These are phyloP conservation scores for Xylaria longipes DNA, from an alignment of 495 filamentous ascomycete genomes.

Conservation along the genomic window DNA sequence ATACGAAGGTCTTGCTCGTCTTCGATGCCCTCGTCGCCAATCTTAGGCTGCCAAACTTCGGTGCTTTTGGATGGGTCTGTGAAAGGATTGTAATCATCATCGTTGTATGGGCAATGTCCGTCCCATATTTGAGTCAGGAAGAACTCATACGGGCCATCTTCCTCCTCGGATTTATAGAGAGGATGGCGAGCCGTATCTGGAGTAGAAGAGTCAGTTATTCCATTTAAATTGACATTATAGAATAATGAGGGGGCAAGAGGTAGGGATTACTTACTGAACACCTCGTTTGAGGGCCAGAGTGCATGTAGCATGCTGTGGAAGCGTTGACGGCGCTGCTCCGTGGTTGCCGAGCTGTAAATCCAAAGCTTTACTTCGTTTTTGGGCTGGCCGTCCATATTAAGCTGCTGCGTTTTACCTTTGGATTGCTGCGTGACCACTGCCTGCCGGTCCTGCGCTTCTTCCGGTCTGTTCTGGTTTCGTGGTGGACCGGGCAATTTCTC, in stretches of 20 bases:
- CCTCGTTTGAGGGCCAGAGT: background rate
- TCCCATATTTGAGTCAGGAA: constrained; percentile 1
- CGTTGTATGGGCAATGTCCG: constrained; percentile 16
- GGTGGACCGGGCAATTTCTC: background rate
- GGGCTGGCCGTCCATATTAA: background rate
- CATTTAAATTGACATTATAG: background rate
- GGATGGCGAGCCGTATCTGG: constrained; percentile 10
- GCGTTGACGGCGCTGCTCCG: background rate
- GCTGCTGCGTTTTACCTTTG: background rate
- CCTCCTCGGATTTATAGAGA: constrained; percentile 10
- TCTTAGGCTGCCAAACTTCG: constrained; percentile 19
- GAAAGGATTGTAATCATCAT: constrained; percentile 7
- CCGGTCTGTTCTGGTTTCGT: background rate
- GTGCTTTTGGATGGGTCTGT: constrained; percentile 13
- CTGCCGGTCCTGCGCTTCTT: background rate
- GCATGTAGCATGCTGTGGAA: background rate
- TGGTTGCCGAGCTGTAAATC: background rate
- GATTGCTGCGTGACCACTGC: background rate
- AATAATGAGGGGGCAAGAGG: background rate
- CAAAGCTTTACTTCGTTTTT: background rate
- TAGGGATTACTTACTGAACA: constrained; percentile 13
- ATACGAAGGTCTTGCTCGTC: constrained; percentile 20
- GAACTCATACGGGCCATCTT: constrained; percentile 8
- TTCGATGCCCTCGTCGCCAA: constrained; percentile 25
- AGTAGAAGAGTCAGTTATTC: background rate